phyloP scores from a whole-genome alignment of 2,329 filamentous ascomycete genomes.

The Helotiales sp. region DNA sequence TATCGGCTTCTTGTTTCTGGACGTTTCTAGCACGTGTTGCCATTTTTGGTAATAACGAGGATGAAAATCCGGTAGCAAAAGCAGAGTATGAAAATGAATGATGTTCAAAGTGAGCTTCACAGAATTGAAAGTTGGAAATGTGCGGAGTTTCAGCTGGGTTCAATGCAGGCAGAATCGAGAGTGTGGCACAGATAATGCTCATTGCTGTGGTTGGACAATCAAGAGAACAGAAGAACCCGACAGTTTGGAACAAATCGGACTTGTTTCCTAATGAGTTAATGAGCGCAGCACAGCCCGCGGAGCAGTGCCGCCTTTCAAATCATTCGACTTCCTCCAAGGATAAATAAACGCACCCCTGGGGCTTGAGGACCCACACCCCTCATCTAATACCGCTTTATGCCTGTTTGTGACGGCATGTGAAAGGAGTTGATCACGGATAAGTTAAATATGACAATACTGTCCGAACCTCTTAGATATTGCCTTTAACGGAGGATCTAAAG shows the following conservation, averaged over 20 bases:
- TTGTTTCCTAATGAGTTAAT: neutral
- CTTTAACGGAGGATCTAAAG: neutral
- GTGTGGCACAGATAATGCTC: neutral
- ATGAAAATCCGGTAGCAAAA: neutral
- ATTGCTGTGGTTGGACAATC: neutral
- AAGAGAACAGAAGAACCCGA: neutral
- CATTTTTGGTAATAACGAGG: constrained; percentile 5
- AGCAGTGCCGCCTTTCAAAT: neutral
- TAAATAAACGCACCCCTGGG: neutral
- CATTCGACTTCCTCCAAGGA: neutral
- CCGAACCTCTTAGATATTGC: neutral
- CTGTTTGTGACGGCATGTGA: neutral
- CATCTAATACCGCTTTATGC: neutral
- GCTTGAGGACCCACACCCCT: neutral
- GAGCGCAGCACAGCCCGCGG: constrained; percentile 4
- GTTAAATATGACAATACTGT: neutral
- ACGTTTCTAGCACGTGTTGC: neutral
- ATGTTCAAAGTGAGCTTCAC: neutral
- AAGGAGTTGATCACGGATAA: neutral
- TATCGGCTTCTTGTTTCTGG: constrained; percentile 6
- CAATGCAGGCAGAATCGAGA: neutral
- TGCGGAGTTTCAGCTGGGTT: neutral
- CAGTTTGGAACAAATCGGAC: neutral
- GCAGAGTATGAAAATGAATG: constrained; percentile 4
- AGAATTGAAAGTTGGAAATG: neutral